Evolutionary conservation across 73 alveolate species (phyloP), one percentile per base, ranked within the genome.

Genomic region (Paraurostyla sp.): DNA sequence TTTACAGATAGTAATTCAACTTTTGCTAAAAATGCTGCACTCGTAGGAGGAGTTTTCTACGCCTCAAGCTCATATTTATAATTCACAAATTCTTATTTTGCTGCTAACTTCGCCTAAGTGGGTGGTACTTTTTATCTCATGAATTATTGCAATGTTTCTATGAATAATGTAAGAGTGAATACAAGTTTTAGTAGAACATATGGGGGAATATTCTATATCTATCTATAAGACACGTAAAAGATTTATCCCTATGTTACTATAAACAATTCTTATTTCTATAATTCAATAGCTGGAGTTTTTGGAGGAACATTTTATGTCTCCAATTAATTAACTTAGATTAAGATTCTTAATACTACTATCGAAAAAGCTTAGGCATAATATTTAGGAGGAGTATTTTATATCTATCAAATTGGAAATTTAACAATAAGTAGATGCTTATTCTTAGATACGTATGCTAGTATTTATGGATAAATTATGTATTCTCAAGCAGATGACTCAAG

Each of bases 181-280:
- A 60, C 48, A 27, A 60, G 78, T 32, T 32, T 60, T 60, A 60
- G 78, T 23, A 60, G 51, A 9, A 27, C 22, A 27, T 60, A 25
- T 60, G 78, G 78, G 7, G 78, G 78, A 4, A 60, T 60, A 50
- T 60, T 60, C 32, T 60, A 60, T 60, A 30, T 60, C 50, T 23
- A 27, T 18, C 25, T 60, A n/a, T 30, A 60, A 60, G 78, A 60
- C 30, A 60, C 78, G 7, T 32, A 60, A 60, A 32, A 60, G 45
- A 60, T 60, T 4, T 27, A 32, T 50, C 45, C 45, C 7, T 13
- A 27, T 27, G 49, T 60, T 25, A 27, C 9, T n/a, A 27, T 60
- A 2, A 6, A 60, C 7, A 32, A 60, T 9, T 60, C 51, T 16
- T 6, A 16, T 6, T 9, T 60, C 4, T 16, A 9, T 30, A 7